Evolutionary conservation across 192 early-diverging fungal genomes (phyloP).

Genomic region (Gaertneriomyces semiglobifer): DNA sequence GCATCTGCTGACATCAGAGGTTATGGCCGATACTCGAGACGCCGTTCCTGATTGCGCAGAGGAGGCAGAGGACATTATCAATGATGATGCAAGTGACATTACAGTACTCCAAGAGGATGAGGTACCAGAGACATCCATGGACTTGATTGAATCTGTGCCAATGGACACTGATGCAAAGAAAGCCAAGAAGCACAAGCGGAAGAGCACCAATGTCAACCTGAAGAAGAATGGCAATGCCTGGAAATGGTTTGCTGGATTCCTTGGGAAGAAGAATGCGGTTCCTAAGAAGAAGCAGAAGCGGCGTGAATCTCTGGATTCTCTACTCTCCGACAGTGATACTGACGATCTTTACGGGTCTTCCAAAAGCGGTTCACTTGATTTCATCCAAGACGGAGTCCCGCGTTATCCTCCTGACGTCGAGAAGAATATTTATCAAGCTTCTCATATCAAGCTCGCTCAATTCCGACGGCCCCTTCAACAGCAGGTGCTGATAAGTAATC

Average conservation of each 20-base stretch:
- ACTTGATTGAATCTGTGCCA: too few species aligned
- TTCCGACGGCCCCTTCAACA: slow-evolving; percentile 38
- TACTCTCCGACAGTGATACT: not conserved
- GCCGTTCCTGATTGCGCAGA: not conserved
- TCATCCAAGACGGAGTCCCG: not conserved
- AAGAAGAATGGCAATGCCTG: slow-evolving; percentile 16
- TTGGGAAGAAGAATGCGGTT: slow-evolving; percentile 10
- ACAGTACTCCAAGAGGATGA: not conserved
- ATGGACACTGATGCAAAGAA: not conserved
- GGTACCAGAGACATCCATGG: too few species aligned
- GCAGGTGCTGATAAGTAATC: slow-evolving; percentile 51
- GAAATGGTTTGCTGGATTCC: slow-evolving; percentile 24
- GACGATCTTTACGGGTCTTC: not conserved
- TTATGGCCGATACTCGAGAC: not conserved
- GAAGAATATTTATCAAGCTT: slow-evolving; percentile 39
- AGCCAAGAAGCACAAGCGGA: not conserved
- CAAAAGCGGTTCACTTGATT: not conserved
- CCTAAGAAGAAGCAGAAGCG: not conserved
- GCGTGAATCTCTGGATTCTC: not conserved
- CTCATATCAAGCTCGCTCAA: slow-evolving; percentile 50
- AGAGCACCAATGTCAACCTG: slow-evolving; percentile 4
- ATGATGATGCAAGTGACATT: not conserved
- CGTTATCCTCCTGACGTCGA: slow-evolving; percentile 33
- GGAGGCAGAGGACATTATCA: not conserved
- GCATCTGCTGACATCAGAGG: not conserved